Base-by-base conservation (phyloP, 2,329 filamentous ascomycete genomes). In the Penicillium frequentans region DNA sequence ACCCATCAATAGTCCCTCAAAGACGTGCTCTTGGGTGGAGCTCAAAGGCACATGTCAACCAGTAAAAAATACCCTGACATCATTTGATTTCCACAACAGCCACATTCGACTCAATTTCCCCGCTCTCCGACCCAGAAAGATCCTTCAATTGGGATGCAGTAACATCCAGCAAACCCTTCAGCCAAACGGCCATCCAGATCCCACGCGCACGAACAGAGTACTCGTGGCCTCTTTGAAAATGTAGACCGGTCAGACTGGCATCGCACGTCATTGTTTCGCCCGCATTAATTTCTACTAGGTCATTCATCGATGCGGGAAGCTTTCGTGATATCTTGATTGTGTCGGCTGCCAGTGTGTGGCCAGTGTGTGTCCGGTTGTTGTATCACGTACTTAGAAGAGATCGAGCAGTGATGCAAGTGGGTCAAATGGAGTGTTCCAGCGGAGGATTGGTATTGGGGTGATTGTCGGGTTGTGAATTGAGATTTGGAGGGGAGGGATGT, bases 391-490 rank as follows among this genome's bases (percentile, higher is more conserved):
- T 13, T 66, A 54, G 46, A 74, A 74, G 16, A 73, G 52, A 7
- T 70, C 68, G 7, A 37, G 35, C n/a, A 73, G 62, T 21, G 62
- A 62, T 5, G 73, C 73, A 7, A 58, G 61, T 7, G 64, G 57
- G 51, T 77, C 76, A 3, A 77, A 63, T 1, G 73, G 74, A 5
- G 66, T 73, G 4, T 66, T 69, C 75, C 75, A 78, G 57, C 62
- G 68, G 3, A 78, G 62, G 5, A 78, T 44, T 1, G 70, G 76
- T 14, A 75, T 54, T 14, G 68, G 54, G 2, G 16, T 19, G 16
- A 7, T 37, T 19, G 35, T 37, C 3, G n/a, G 16, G 6, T 37
- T 37, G 5, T 37, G 35, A 19, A 37, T 37, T 19, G 35, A 37
- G 3, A 19, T 37, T 37, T 37, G 16, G 16, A 37, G 35, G 6